Evolutionary conservation across 2,329 filamentous ascomycete species (phyloP).

Genomic region (Trichoderma simmonsii): DNA sequence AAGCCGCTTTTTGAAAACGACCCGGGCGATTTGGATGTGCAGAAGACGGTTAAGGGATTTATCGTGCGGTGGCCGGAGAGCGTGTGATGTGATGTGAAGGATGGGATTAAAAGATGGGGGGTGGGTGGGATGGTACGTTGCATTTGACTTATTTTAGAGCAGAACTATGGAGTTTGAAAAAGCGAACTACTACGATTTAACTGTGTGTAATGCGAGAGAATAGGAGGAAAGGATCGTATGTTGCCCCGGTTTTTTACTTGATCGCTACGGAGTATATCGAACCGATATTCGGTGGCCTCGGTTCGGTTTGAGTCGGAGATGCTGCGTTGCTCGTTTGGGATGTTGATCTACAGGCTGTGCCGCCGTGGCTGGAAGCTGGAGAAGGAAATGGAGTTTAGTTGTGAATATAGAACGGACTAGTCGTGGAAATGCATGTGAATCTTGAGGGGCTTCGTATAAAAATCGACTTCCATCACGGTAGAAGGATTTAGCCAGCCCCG

Average conservation of each 20-base stretch:
- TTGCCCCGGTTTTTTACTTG: not conserved
- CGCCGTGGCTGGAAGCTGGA: not conserved
- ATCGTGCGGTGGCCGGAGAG: conserved; percentile 61
- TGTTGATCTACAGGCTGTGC: not conserved
- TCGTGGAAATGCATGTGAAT: not conserved
- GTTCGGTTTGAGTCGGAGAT: not conserved
- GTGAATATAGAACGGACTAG: not conserved
- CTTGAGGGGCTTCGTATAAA: not conserved
- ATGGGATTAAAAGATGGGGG: not conserved
- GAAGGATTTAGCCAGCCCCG: not conserved
- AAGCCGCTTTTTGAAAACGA: conserved; percentile 88
- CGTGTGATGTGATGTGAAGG: conserved; percentile 18
- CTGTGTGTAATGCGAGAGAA: not conserved
- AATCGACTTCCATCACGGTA: not conserved
- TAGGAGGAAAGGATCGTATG: not conserved
- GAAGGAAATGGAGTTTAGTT: not conserved
- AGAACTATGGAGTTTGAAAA: not conserved
- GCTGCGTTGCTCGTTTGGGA: not conserved
- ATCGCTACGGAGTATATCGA: not conserved
- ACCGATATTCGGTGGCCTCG: not conserved
- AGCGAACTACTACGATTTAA: not conserved
- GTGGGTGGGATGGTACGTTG: not conserved
- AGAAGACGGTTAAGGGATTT: conserved; percentile 80
- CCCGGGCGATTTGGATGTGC: conserved; percentile 75
- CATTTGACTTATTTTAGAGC: not conserved